Evolutionary conservation across 2,329 filamentous ascomycete genomes (phyloP).

Genomic region (Teratosphaeria destructans): DNA sequence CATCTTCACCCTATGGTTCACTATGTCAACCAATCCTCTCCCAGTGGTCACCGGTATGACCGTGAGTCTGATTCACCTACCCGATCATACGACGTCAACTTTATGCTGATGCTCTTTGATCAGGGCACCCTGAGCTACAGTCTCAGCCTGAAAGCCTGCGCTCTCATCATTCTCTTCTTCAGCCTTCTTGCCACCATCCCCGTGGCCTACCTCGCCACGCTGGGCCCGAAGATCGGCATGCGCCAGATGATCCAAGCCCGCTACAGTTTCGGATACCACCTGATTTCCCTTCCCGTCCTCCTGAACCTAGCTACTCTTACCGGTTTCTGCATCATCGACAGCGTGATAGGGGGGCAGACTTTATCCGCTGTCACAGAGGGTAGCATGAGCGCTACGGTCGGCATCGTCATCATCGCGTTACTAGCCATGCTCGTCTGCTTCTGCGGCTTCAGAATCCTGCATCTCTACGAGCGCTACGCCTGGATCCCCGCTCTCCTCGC

Average conservation of each 20-base stretch:
- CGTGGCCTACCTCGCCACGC: slow-evolving; percentile 47
- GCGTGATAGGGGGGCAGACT: slow-evolving; percentile 49
- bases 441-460: slow-evolving; percentile 43
- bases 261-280: slow-evolving; percentile 52
- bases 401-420: slow-evolving; percentile 51
- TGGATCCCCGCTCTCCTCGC: not conserved
- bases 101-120: slow-evolving; percentile 51
- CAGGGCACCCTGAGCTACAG: slow-evolving; percentile 47
- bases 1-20: slow-evolving; percentile 53
- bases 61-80: slow-evolving; percentile 15
- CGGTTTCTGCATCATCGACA: slow-evolving; percentile 54
- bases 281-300: slow-evolving; percentile 49
- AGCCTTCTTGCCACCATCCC: slow-evolving; percentile 44
- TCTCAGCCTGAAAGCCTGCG: slow-evolving; percentile 45
- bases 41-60: slow-evolving; percentile 36
- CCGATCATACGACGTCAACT: not conserved
- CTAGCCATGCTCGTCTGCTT: slow-evolving; percentile 51
- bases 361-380: slow-evolving; percentile 44
- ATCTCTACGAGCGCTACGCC: not conserved
- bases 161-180: slow-evolving; percentile 55
- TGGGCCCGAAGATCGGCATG: slow-evolving; percentile 54
- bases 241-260: slow-evolving; percentile 56
- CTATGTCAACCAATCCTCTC: slow-evolving; percentile 46
- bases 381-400: slow-evolving; percentile 42
- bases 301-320: slow-evolving; percentile 53